Evolutionary conservation across 352 stramenopile species (phyloP), one percentile per base, ranked within the genome.

Genomic region (Lagenidium sp.): DNA sequence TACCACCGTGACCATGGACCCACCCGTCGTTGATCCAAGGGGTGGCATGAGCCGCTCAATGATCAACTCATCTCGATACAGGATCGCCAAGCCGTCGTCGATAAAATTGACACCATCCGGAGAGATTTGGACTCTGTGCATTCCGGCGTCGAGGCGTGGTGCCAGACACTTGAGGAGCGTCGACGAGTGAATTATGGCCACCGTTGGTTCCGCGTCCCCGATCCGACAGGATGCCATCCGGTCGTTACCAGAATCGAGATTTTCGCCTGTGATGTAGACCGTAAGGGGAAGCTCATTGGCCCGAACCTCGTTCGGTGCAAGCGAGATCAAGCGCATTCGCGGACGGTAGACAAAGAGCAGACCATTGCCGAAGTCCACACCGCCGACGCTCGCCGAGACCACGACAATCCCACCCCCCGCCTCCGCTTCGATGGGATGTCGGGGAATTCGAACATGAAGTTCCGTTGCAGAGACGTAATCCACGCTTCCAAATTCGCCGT

Each of bases 41-140:
- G 26, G 24, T 1, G 74, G 74, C 8, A 31, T 20, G 18, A 87
- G 60, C 8, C 23, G 12, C n/a, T 66, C 45, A 0, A 83, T 44
- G 2, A 47, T 26, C 29, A 77, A 53, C 0, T 45, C 29, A 3
- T 82, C 74, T 30, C 47, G 55, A 23, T 82, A 81, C 19, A 66
- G 6, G 22, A 87, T 23, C 7, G 56, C 47, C 0, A 83, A 8
- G 0, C 36, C 45, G 32, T 78, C 60, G 12, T 63, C 61, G 13
- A 69, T 48, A 32, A 81, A 84, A 22, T 64, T 63, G 1, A 53
- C 36, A 5, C 54, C 59, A 40, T 82, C 80, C 4, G 77, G 31
- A 1, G 70, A 70, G 3, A 86, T 29, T n/a, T 65, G 56, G 1
- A 83, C 47, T 0, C 1, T 42, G 38, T 86, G 72, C 11, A 57